Conservation (phyloP, 352 stramenopile genomes). For the Peronospora farinosa region DNA sequence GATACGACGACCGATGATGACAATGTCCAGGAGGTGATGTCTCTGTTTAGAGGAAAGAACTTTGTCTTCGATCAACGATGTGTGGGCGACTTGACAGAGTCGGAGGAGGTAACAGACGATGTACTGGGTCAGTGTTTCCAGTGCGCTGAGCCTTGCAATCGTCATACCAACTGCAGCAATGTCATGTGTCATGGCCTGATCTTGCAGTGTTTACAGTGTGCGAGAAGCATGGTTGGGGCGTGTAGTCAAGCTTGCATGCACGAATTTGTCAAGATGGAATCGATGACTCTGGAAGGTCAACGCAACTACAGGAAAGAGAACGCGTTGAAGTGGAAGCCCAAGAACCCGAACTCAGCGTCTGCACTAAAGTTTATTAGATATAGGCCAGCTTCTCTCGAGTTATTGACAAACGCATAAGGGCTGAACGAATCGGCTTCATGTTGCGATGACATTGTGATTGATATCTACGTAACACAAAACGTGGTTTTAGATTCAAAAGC, state of each 20-base stretch:
- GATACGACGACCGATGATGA: conserved; percentile 21
- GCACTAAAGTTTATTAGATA: conserved; percentile 49
- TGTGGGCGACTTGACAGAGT: conserved; percentile 31
- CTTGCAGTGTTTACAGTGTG: conserved; percentile 47
- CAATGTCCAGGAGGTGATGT: conserved; percentile 20
- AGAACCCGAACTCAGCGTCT: conserved; percentile 45
- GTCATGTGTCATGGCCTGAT: conserved; percentile 56
- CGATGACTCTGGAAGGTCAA: conserved; percentile 47
- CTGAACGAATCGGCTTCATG: background rate
- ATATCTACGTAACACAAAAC: no score
- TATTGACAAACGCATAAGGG: conserved; percentile 14
- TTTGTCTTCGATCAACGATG: conserved; percentile 79
- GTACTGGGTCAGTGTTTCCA: conserved; percentile 60
- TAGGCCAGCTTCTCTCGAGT: conserved; percentile 29
- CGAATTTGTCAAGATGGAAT: conserved; percentile 41
- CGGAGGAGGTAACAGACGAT: conserved; percentile 50
- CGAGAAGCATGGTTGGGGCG: conserved; percentile 27
- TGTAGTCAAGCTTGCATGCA: conserved; percentile 46
- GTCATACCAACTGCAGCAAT: conserved; percentile 50
- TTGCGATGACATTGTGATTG: no score
- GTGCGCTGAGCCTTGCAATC: conserved; percentile 47
- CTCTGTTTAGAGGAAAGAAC: conserved; percentile 51
- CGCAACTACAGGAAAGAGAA: conserved; percentile 38
- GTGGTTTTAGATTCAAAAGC: no score
- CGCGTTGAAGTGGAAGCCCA: conserved; percentile 40